Evolutionary conservation across 495 filamentous ascomycete genomes (phyloP).

Genomic region (Cercophora samala): DNA sequence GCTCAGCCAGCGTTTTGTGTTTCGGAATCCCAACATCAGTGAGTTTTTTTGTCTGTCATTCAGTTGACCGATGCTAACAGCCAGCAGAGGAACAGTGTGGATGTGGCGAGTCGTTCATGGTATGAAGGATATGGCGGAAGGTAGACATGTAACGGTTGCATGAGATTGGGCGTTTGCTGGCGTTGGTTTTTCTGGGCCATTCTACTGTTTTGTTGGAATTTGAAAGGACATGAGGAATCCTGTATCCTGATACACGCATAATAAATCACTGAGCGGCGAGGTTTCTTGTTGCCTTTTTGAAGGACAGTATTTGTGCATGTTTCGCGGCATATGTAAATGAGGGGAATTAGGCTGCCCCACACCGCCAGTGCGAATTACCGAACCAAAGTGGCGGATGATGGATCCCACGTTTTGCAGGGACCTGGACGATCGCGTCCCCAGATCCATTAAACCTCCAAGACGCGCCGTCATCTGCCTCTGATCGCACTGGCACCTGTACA

Average conservation of each 20-base stretch:
- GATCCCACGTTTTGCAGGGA: background rate
- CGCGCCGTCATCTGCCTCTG: background rate
- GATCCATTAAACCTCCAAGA: slow-evolving; percentile 14
- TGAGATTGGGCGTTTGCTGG: slow-evolving; percentile 7
- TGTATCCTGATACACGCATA: background rate
- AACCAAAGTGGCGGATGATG: slow-evolving; percentile 23
- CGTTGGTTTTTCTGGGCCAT: slow-evolving; percentile 1
- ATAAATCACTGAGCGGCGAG: too few species aligned
- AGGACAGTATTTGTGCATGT: background rate
- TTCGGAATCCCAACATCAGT: slow-evolving; percentile 98
- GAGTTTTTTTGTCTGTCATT: slow-evolving; percentile 42
- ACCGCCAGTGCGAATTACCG: slow-evolving; percentile 8
- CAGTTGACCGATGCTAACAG: slow-evolving; percentile 38
- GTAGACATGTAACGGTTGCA: slow-evolving; percentile 2
- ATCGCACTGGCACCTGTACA: background rate
- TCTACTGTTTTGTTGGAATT: too few species aligned
- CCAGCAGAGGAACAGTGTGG: slow-evolving; percentile 87
- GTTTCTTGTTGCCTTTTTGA: background rate
- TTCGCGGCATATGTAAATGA: background rate
- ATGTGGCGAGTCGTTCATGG: slow-evolving; percentile 96
- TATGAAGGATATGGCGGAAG: slow-evolving; percentile 43
- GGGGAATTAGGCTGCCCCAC: background rate
- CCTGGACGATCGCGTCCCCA: slow-evolving; percentile 11
- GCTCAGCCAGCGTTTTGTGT: slow-evolving; percentile 83
- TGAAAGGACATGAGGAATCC: background rate